Base-by-base conservation (phyloP, 1,139 yeast genomes). In the Debaryomyces sp. region DNA sequence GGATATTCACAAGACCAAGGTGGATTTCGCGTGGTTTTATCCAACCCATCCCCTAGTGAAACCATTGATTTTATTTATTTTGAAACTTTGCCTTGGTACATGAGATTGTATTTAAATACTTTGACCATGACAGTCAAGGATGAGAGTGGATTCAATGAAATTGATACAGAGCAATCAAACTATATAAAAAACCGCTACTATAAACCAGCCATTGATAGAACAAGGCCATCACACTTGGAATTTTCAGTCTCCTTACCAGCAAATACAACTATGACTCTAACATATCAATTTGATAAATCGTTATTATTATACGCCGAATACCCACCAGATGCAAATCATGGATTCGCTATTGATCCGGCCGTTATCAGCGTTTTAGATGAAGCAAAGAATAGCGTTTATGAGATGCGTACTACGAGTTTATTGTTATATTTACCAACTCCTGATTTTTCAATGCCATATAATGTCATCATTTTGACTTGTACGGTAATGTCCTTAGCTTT, bases 321-420 rank as follows among this genome's bases (percentile, higher is more conserved):
- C 61, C 99, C 99, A 10, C 99, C 99, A 1, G 99, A 95, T 73
- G 99, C 99, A 1, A 95, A 95, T 65, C 97, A 94, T 58, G 99
- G 99, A 0, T 95, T 94, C 66, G 94, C 94, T 49, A 84, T 95
- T 37, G 96, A 94, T 38, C 96, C 97, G 0, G 96, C 94, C 4
- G 87, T 90, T 6, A 74, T 91, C 9, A 79, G 87, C 1, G 80
- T 88, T 0, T 53, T 79, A 5, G 57, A 62, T n/a, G 53, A 60
- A 12, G 50, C 54, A 5, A 56, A 60, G 6, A 53, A 66, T 1
- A 52, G 53, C 34, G 50, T 57, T n/a, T 89, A 89, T 57, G 80
- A 83, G 45, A 65, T 86, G 52, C 78, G 99, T 61, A 90, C 98
- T 0, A 84, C 97, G 1, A 88, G 97, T 40, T 77, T 92, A 47